Evolutionary conservation across 352 stramenopile genomes (phyloP).

Genomic region (Pythium phragmiticola): DNA sequence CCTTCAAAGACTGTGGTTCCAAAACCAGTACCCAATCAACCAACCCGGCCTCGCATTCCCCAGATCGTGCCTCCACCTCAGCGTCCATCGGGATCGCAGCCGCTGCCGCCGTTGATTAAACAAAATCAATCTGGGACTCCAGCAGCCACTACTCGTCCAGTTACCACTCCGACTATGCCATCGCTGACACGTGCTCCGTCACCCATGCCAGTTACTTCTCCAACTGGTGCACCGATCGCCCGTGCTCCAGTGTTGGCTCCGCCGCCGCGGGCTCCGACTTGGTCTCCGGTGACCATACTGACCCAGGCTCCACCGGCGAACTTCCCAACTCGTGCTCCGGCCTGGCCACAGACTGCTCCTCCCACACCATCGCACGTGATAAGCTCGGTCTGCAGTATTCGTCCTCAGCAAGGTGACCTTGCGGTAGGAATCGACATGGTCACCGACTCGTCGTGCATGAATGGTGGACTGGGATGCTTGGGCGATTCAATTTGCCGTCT

Average conservation of each 20-base stretch:
- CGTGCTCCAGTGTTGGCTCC: not conserved
- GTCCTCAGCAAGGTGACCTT: constrained; percentile 23
- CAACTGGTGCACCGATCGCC: not conserved
- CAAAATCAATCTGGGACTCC: not conserved
- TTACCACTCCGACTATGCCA: not conserved
- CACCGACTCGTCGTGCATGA: constrained; percentile 3
- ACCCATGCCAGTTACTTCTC: not conserved
- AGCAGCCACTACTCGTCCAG: not conserved
- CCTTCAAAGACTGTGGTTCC: not conserved
- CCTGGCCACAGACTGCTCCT: not conserved
- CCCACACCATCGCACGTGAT: not conserved
- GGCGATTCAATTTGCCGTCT: constrained; percentile 8
- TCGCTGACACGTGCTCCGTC: not conserved
- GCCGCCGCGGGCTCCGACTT: not conserved
- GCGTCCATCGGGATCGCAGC: not conserved
- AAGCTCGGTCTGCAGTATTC: not conserved
- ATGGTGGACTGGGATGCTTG: constrained; percentile 11
- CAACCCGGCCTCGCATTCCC: not conserved
- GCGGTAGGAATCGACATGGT: constrained; percentile 27
- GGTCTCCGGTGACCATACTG: not conserved
- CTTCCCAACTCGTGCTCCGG: not conserved
- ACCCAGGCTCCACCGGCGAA: not conserved
- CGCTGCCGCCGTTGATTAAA: constrained; percentile 2
- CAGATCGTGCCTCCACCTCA: not conserved
- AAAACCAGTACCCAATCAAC: not conserved